Base-by-base conservation (phyloP, 2,329 filamentous ascomycete genomes). In the Aspergillus unguis region DNA sequence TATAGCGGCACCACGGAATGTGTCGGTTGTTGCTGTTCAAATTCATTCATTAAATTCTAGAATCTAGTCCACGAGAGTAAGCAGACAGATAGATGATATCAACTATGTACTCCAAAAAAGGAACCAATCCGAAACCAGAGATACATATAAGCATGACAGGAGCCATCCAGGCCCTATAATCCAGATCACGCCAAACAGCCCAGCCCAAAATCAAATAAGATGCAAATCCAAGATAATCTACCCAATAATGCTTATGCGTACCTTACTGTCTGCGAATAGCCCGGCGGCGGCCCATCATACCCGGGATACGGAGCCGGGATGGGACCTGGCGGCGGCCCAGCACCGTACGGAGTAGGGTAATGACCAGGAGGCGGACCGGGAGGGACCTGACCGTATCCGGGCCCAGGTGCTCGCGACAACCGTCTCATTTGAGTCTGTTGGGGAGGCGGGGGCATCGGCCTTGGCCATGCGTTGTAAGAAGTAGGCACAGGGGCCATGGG, bases 341-440 rank as follows among this genome's bases (percentile, higher is more conserved):
- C 27, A 5, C 43, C 43, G 53, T 68, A 66, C 11, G 61, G 61
- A 29, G 7, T 46, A 35, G 63, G 54, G n/a, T 47, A 47, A 7
- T 31, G 38, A 5, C 32, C 31, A 8, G 45, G 38, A 32, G 50
- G 43, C 17, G 43, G 40, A 32, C 10, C 41, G 2, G 31, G 50
- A 5, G 50, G 43, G 5, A 44, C 41, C 17, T 38, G 51, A 4
- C 42, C 46, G 11, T 49, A 41, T 35, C 47, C 40, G 28, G 47
- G 25, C 10, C 47, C 28, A 4, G 41, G 33, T 6, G 47, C 27
- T 6, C 46, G 42, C 23, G 46, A 42, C 37, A 53, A 35, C 31
- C 36, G 56, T 57, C 8, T 56, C 59, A 49, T 58, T 58, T 41
- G 62, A 46, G 63, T 65, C 55, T 56, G 59, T 53, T 52, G 56